A percentile compares a stretch with the other conserved stretches of the same genome.
Evolutionary conservation across 2,329 filamentous ascomycete species (phyloP).

Genomic region (Xylariaceae sp.): DNA sequence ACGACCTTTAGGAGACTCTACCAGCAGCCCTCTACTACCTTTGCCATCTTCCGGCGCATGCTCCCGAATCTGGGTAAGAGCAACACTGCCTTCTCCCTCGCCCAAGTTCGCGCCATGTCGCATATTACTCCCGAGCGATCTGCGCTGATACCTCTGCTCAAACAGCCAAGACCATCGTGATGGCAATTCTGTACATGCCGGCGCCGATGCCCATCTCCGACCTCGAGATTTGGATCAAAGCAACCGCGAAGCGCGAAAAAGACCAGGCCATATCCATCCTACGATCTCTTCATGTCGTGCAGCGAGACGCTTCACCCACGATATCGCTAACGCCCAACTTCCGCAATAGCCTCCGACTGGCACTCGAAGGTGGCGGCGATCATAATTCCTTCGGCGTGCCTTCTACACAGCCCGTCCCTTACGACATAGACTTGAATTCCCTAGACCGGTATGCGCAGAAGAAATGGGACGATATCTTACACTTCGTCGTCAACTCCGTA

Average conservation of each 20-base stretch:
- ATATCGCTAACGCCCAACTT: slow-evolving; percentile 80
- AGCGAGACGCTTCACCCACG: slow-evolving; percentile 65
- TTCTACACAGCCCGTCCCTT: slow-evolving; percentile 58
- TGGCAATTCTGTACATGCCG: slow-evolving; percentile 90
- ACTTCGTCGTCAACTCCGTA: slow-evolving; percentile 85
- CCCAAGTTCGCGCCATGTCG: background rate
- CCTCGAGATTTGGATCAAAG: slow-evolving; percentile 80
- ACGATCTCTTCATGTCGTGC: slow-evolving; percentile 80
- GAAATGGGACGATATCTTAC: slow-evolving; percentile 94
- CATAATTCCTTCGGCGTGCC: slow-evolving; percentile 90
- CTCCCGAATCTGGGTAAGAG: slow-evolving; percentile 76
- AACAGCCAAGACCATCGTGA: slow-evolving; percentile 88
- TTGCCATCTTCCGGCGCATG: slow-evolving; percentile 97
- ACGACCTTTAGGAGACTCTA: slow-evolving; percentile 89
- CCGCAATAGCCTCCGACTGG: slow-evolving; percentile 74
- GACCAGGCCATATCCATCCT: slow-evolving; percentile 81
- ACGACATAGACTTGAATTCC: slow-evolving; percentile 63
- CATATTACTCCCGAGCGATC: background rate
- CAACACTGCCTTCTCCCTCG: background rate
- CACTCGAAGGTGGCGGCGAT: slow-evolving; percentile 79
- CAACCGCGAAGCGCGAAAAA: slow-evolving; percentile 62
- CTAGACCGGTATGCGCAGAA: slow-evolving; percentile 80
- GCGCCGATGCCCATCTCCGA: slow-evolving; percentile 72
- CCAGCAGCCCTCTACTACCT: slow-evolving; percentile 88
- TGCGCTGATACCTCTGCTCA: slow-evolving; percentile 1